phyloP scores from a whole-genome alignment of 805 yeast genomes.

The Lipomyces lipofer region DNA sequence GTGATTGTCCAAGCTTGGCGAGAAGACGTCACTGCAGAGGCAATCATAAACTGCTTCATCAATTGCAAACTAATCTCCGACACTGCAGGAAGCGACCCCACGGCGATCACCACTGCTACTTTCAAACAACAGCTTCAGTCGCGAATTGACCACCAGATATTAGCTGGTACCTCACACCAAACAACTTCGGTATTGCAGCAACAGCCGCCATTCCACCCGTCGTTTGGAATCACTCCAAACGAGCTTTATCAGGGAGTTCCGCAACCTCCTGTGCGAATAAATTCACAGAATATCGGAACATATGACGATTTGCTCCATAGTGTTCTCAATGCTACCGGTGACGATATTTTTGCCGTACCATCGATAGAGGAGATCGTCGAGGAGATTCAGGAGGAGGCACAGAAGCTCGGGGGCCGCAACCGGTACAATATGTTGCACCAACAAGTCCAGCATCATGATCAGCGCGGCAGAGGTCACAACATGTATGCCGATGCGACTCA shows the following conservation, averaged over 20 bases:
- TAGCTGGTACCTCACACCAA: neutral
- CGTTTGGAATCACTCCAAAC: neutral
- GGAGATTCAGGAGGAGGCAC: conserved; percentile 26
- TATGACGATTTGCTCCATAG: neutral
- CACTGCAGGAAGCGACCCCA: neutral
- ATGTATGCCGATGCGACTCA: neutral
- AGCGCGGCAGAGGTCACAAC: no score
- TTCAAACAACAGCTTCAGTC: conserved; percentile 6
- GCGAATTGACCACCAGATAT: neutral
- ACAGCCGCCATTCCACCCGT: neutral
- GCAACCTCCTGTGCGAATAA: neutral
- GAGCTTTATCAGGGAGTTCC: neutral
- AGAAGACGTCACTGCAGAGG: conserved; percentile 20
- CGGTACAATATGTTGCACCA: neutral
- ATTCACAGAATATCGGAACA: neutral
- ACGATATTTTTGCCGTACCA: conserved; percentile 12
- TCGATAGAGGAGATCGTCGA: conserved; percentile 25
- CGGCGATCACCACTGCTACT: neutral
- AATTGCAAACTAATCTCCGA: conserved; percentile 4
- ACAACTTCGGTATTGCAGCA: neutral
- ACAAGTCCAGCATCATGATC: neutral
- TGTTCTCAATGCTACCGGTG: conserved; percentile 1
- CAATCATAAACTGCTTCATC: conserved; percentile 16
- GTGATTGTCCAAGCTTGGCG: conserved; percentile 24
- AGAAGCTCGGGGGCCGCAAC: neutral